Evolutionary conservation across 768 basidiomycete genomes (phyloP).

Genomic region (Gloeopeniophorella convolvens): DNA sequence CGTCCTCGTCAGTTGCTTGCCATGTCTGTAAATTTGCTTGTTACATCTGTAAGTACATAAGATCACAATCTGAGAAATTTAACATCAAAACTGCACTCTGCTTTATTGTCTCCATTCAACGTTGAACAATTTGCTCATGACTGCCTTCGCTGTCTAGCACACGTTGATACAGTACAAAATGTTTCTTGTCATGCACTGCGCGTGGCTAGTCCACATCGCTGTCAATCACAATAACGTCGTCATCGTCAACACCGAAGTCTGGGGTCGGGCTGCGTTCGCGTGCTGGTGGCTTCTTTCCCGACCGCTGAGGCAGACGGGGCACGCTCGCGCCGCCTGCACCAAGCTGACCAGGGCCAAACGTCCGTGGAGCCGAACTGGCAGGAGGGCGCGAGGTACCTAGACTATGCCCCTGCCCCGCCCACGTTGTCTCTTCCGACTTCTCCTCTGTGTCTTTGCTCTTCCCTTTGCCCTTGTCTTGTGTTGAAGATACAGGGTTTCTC

Average conservation of each 20-base stretch:
- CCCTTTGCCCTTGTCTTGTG: constrained; percentile 47
- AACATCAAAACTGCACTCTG: no score
- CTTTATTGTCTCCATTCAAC: no score
- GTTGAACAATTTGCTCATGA: neutral
- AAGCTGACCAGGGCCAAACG: constrained; percentile 32
- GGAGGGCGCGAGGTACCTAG: constrained; percentile 39
- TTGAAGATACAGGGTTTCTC: constrained; percentile 34
- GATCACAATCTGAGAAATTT: no score
- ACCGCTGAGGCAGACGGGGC: constrained; percentile 37
- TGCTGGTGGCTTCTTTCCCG: constrained; percentile 27
- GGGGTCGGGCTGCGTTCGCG: constrained; percentile 55
- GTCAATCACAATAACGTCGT: constrained; percentile 76
- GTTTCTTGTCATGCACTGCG: neutral
- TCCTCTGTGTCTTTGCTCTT: constrained; percentile 24
- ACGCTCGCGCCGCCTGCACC: constrained; percentile 52
- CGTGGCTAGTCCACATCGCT: constrained; percentile 41
- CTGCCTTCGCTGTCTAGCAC: constrained; percentile 3
- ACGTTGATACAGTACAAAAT: neutral
- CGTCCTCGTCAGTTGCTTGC: no score
- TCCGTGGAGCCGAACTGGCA: constrained; percentile 31
- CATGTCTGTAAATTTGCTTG: no score
- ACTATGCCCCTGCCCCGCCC: constrained; percentile 36
- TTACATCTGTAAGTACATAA: no score
- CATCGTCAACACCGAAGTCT: constrained; percentile 77
- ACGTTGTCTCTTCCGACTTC: constrained; percentile 17